phyloP scores from a whole-genome alignment of 768 basidiomycete genomes.

The Leccinellum rugosiceps region DNA sequence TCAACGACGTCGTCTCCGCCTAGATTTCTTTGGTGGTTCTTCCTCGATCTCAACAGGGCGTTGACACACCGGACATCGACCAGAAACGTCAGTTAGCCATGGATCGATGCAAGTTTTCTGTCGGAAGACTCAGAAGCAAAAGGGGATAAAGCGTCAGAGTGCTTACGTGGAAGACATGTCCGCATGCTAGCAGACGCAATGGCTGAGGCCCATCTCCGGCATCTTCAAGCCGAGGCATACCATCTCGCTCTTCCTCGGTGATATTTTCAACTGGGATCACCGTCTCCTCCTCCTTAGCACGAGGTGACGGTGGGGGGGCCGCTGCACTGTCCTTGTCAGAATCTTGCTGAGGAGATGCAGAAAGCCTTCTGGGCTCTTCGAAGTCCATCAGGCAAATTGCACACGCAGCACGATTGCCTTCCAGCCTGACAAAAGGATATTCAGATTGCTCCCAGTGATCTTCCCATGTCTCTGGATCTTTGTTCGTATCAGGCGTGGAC shows the following conservation, averaged over 20 bases:
- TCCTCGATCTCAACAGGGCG: constrained; percentile 56
- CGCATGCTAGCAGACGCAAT: constrained; percentile 70
- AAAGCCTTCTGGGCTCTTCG: constrained; percentile 57
- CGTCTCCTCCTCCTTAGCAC: constrained; percentile 21
- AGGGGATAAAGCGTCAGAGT: background rate
- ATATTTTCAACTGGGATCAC: constrained; percentile 35
- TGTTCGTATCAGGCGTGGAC: constrained; percentile 11
- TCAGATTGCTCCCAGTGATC: constrained; percentile 74
- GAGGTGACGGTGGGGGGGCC: constrained; percentile 9
- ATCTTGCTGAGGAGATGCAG: constrained; percentile 25
- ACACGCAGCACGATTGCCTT: constrained; percentile 80
- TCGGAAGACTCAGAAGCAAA: constrained; percentile 2
- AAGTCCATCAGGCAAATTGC: constrained; percentile 86
- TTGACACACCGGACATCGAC: constrained; percentile 87
- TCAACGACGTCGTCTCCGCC: constrained; percentile 23
- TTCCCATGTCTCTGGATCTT: constrained; percentile 59
- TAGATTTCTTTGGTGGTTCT: constrained; percentile 33
- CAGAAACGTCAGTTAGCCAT: constrained; percentile 83
- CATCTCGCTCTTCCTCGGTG: constrained; percentile 40
- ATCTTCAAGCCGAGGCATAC: constrained; percentile 55
- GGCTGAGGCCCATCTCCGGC: constrained; percentile 77
- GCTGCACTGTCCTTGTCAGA: constrained; percentile 21
- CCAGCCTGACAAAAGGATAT: constrained; percentile 79
- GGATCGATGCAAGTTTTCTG: constrained; percentile 89
- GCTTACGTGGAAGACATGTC: constrained; percentile 89